A percentile compares a stretch with the other conserved stretches of the same genome.
phyloP scores from a whole-genome alignment of 2,329 filamentous ascomycete species.

The Fusarium sp. region DNA sequence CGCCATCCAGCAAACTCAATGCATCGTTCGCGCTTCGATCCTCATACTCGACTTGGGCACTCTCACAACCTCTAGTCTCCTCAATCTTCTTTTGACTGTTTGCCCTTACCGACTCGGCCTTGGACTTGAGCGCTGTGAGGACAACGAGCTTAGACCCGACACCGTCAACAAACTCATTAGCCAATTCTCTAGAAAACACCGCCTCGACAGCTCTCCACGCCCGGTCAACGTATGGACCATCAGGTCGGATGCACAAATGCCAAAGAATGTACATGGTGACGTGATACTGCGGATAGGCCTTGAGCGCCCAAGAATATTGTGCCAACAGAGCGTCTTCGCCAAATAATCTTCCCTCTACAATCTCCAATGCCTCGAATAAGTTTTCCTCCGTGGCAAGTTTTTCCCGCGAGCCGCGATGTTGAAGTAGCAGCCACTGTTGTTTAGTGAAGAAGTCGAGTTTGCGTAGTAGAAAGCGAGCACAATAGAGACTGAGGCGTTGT shows the following conservation, averaged over 20 bases:
- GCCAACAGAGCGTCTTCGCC: neutral
- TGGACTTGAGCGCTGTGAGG: neutral
- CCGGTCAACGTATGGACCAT: neutral
- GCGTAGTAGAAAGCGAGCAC: neutral
- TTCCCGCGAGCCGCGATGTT: neutral
- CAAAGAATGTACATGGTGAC: slow-evolving; percentile 10
- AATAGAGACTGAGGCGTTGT: neutral
- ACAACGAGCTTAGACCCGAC: neutral
- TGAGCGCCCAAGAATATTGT: neutral
- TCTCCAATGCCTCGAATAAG: neutral
- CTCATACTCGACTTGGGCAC: too few relatives aligned
- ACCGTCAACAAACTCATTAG: neutral
- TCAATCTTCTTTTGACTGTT: neutral
- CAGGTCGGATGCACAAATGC: neutral
- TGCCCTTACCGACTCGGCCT: neutral
- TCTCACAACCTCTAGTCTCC: too few relatives aligned
- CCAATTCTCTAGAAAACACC: neutral
- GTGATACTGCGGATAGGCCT: neutral
- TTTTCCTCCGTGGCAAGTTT: neutral
- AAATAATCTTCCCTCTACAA: neutral
- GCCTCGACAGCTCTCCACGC: neutral
- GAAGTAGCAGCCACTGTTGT: neutral
- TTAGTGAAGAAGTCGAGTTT: slow-evolving; percentile 2
- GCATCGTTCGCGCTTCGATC: neutral
- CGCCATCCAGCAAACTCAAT: neutral